A percentile compares a stretch with the other conserved stretches of the same genome.
These are phyloP conservation scores for Pythium plurisporium DNA, from an alignment of 352 stramenopile species.

Conservation along the genomic window DNA sequence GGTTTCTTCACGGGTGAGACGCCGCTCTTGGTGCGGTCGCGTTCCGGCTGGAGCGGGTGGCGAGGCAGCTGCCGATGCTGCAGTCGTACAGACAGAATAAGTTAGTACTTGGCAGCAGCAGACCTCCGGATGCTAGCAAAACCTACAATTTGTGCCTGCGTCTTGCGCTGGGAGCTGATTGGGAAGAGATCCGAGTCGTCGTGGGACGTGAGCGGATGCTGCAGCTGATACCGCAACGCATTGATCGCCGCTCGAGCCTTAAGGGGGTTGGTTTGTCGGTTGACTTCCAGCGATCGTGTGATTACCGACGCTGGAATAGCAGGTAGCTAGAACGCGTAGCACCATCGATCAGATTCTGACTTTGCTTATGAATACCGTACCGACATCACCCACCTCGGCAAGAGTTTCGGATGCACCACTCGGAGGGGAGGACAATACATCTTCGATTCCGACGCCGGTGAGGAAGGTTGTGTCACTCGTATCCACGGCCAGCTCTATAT, in stretches of 20 bases:
- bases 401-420: neutral
- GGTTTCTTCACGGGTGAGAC: constrained; percentile 4
- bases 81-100: neutral
- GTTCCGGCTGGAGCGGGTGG: constrained; percentile 21
- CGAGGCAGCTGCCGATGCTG: constrained; percentile 51
- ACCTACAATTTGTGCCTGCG: constrained; percentile 44
- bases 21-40: neutral
- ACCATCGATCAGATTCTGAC: neutral
- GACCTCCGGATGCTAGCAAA: neutral
- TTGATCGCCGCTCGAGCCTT: constrained; percentile 61
- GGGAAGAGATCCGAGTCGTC: constrained; percentile 60
- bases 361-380: neutral
- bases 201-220: constrained; percentile 75
- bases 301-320: constrained; percentile 50
- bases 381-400: constrained; percentile 28
- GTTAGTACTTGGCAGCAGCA: neutral
- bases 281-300: constrained; percentile 39
- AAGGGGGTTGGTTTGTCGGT: constrained; percentile 29
- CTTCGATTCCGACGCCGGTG: constrained; percentile 69
- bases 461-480: constrained; percentile 68
- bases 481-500: constrained; percentile 25
- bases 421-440: constrained; percentile 26
- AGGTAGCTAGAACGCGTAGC: constrained; percentile 27
- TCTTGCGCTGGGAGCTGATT: constrained; percentile 41
- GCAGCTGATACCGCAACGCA: constrained; percentile 66